phyloP scores from a whole-genome alignment of 2,329 filamentous ascomycete genomes.

The Trichoderma lentiforme region DNA sequence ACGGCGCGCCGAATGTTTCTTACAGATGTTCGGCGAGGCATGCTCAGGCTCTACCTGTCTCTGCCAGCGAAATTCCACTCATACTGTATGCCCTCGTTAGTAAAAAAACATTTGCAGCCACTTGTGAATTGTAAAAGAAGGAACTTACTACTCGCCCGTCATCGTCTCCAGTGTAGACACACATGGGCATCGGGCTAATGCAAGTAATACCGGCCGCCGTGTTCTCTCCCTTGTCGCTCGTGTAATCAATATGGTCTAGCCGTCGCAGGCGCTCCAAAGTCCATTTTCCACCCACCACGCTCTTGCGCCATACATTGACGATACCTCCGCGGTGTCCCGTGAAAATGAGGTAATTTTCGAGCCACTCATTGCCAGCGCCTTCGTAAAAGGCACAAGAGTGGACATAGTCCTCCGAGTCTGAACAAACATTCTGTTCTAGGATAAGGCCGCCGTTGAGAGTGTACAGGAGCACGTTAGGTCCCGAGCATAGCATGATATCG shows the following conservation, averaged over 20 bases:
- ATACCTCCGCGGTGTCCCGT: constrained; percentile 82
- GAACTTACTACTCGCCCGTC: constrained; percentile 74
- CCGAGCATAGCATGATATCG: constrained; percentile 81
- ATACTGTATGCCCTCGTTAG: constrained; percentile 42
- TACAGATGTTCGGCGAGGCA: constrained; percentile 18
- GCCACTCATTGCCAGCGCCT: constrained; percentile 84
- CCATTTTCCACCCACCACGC: constrained; percentile 61
- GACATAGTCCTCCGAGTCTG: constrained; percentile 67
- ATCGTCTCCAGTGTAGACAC: constrained; percentile 92
- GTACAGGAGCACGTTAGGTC: constrained; percentile 71
- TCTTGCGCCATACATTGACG: constrained; percentile 72
- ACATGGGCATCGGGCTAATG: constrained; percentile 75
- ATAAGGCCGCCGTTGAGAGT: constrained; percentile 84
- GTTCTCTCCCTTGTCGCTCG: constrained; percentile 57
- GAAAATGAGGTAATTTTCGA: constrained; percentile 80
- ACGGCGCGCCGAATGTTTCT: neutral
- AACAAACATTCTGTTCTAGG: constrained; percentile 77
- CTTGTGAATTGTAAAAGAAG: neutral
- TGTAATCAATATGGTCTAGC: constrained; percentile 73
- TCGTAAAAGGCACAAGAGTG: constrained; percentile 90
- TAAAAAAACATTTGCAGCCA: neutral
- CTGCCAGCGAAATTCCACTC: constrained; percentile 61
- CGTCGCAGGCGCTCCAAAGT: constrained; percentile 73
- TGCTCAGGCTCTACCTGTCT: constrained; percentile 48
- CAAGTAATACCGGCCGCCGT: constrained; percentile 74